phyloP scores from a whole-genome alignment of 2,329 filamentous ascomycete species.

The Stylonectria norvegica region DNA sequence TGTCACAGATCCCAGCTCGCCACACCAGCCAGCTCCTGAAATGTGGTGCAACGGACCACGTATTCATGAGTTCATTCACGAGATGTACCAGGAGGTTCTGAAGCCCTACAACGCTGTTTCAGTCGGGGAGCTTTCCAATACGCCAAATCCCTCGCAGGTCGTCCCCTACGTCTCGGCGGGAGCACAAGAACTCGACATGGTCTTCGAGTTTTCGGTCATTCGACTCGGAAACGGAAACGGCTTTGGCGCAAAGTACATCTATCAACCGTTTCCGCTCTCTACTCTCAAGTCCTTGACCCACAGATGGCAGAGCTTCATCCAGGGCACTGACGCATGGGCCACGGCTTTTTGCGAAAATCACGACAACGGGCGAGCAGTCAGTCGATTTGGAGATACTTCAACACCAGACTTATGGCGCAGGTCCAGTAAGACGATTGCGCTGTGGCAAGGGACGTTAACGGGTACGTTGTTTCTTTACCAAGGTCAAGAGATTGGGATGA shows the following conservation, averaged over 20 bases:
- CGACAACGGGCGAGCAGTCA: slow-evolving; percentile 57
- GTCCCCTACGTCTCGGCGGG: slow-evolving; percentile 52
- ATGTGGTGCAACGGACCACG: slow-evolving; percentile 60
- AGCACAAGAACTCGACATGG: slow-evolving; percentile 57
- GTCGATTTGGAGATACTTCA: slow-evolving; percentile 48
- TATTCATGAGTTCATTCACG: slow-evolving; percentile 59
- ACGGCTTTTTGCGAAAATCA: slow-evolving; percentile 63
- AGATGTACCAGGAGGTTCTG: slow-evolving; percentile 54
- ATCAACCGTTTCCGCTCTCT: slow-evolving; percentile 44
- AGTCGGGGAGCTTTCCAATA: slow-evolving; percentile 60
- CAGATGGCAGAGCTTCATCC: slow-evolving; percentile 49
- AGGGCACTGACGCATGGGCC: slow-evolving; percentile 52
- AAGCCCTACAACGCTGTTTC: slow-evolving; percentile 56
- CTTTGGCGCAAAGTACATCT: slow-evolving; percentile 46
- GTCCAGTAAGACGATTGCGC: slow-evolving; percentile 51
- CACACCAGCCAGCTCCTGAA: slow-evolving; percentile 42
- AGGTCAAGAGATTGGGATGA: slow-evolving; percentile 61
- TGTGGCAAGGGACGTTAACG: slow-evolving; percentile 47
- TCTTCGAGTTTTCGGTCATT: slow-evolving; percentile 58
- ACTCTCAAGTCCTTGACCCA: slow-evolving; percentile 42
- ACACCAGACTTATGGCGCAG: slow-evolving; percentile 41
- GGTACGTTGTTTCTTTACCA: slow-evolving; percentile 59
- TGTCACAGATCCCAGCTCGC: slow-evolving; percentile 36
- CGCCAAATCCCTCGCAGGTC: slow-evolving; percentile 49
- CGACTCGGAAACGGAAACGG: slow-evolving; percentile 49